These are phyloP conservation scores for Phytophthora cactorum DNA, from an alignment of 352 stramenopile species.

Conservation along the genomic window DNA sequence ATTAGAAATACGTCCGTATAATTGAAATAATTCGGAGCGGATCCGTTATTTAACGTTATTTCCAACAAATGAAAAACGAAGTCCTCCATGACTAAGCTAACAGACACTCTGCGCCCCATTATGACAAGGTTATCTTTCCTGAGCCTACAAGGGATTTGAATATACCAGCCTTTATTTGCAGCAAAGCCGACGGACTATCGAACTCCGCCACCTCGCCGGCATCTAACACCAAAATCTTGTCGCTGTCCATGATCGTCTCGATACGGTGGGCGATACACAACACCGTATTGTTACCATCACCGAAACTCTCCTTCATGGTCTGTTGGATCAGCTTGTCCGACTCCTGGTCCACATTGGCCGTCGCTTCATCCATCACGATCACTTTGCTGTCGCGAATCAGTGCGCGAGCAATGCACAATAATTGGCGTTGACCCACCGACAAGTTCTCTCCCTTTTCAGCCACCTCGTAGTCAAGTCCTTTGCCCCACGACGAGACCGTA, in stretches of 20 bases:
- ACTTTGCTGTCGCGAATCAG: conserved; percentile 90
- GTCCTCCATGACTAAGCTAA: too few species aligned
- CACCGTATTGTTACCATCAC: conserved; percentile 72
- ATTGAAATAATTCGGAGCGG: too few species aligned
- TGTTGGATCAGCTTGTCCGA: conserved; percentile 70
- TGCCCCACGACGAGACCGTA: conserved; percentile 59
- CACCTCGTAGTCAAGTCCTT: conserved; percentile 86
- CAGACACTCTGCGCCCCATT: too few species aligned
- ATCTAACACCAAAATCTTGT: conserved; percentile 92
- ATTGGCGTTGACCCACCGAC: conserved; percentile 94
- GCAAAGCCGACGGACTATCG: conserved; percentile 49
- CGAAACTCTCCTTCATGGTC: conserved; percentile 92
- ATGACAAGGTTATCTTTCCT: not conserved
- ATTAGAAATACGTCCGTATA: too few species aligned
- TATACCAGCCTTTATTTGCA: conserved; percentile 68
- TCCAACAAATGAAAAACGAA: too few species aligned
- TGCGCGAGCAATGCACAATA: conserved; percentile 95
- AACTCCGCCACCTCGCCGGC: conserved; percentile 52
- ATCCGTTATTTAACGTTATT: too few species aligned
- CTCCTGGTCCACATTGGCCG: conserved; percentile 87
- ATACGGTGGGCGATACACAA: conserved; percentile 95
- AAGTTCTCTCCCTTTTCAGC: conserved; percentile 94
- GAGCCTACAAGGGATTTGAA: conserved; percentile 62
- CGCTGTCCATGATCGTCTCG: conserved; percentile 94
- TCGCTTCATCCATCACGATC: conserved; percentile 96